Evolutionary conservation across 2,329 filamentous ascomycete species (phyloP).

Genomic region (Diplodia intermedia): DNA sequence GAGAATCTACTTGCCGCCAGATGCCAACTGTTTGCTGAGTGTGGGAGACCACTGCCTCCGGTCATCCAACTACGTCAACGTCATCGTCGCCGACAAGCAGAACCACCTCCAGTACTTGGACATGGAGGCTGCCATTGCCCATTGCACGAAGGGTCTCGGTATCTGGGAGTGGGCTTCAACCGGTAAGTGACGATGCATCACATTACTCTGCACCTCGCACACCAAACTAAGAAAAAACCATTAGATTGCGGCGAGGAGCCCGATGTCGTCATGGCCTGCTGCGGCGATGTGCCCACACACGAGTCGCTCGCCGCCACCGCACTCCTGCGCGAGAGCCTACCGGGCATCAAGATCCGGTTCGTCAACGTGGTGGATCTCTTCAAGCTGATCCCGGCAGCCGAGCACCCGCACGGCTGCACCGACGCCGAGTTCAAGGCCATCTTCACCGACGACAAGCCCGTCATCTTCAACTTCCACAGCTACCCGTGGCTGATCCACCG

Average conservation of each 20-base stretch:
- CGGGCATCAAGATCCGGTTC: slow-evolving; percentile 75
- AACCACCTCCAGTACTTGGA: slow-evolving; percentile 77
- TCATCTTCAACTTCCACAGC: slow-evolving; percentile 85
- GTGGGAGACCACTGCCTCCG: slow-evolving; percentile 78
- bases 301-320: slow-evolving; percentile 78
- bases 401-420: slow-evolving; percentile 76
- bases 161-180: slow-evolving; percentile 79
- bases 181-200: background rate
- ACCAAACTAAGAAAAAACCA: slow-evolving; percentile 42
- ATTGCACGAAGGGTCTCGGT: slow-evolving; percentile 79
- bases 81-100: slow-evolving; percentile 81
- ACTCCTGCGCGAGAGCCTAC: slow-evolving; percentile 73
- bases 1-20: slow-evolving; percentile 80
- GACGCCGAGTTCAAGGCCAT: slow-evolving; percentile 71
- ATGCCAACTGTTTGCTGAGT: slow-evolving; percentile 78
- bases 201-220: background rate
- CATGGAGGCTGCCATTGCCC: slow-evolving; percentile 74
- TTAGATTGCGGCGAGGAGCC: slow-evolving; percentile 69
- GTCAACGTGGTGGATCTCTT: slow-evolving; percentile 84
- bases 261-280: slow-evolving; percentile 77
- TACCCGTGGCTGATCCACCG: slow-evolving; percentile 83
- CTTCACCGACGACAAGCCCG: slow-evolving; percentile 74
- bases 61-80: slow-evolving; percentile 80
- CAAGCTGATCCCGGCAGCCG: slow-evolving; percentile 72
- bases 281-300: slow-evolving; percentile 76